Conservation (phyloP, 2,329 filamentous ascomycete species). For the Leptosphaerulina australis region DNA sequence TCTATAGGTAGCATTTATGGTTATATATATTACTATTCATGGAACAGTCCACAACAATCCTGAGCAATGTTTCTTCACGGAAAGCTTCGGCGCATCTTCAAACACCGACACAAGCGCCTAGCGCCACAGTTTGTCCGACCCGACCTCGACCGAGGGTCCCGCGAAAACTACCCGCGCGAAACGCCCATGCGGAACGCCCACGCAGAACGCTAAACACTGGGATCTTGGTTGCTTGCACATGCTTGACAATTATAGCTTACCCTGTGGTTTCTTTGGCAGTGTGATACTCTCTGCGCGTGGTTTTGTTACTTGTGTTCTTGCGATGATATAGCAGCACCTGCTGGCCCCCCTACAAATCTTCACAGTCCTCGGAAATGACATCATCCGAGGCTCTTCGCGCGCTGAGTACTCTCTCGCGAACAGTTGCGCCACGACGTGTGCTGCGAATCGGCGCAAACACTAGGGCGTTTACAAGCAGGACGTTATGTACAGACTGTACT, state of each 20-base stretch:
- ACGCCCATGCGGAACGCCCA: constrained; percentile 12
- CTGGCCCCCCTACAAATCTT: neutral
- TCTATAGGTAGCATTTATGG: neutral
- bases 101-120: constrained; percentile 4
- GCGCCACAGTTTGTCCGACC: constrained; percentile 8
- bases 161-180: constrained; percentile 31
- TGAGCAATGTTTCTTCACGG: neutral
- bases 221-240: constrained; percentile 10
- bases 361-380: constrained; percentile 36
- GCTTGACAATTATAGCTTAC: constrained; percentile 13
- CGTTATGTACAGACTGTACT: constrained; percentile 39
- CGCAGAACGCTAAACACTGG: constrained; percentile 17
- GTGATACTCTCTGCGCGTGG: constrained; percentile 8
- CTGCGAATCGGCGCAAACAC: constrained; percentile 4
- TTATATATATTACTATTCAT: neutral
- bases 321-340: constrained; percentile 19
- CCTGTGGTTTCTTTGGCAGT: neutral
- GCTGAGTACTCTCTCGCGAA: constrained; percentile 37
- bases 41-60: neutral
- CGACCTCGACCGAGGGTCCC: constrained; percentile 26
- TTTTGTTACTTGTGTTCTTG: neutral
- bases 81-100: constrained; percentile 12
- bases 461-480: constrained; percentile 16
- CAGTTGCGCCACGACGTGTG: constrained; percentile 24
- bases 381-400: constrained; percentile 42